Conservation (phyloP, 2,329 filamentous ascomycete species). For the Exophiala mesophila region DNA sequence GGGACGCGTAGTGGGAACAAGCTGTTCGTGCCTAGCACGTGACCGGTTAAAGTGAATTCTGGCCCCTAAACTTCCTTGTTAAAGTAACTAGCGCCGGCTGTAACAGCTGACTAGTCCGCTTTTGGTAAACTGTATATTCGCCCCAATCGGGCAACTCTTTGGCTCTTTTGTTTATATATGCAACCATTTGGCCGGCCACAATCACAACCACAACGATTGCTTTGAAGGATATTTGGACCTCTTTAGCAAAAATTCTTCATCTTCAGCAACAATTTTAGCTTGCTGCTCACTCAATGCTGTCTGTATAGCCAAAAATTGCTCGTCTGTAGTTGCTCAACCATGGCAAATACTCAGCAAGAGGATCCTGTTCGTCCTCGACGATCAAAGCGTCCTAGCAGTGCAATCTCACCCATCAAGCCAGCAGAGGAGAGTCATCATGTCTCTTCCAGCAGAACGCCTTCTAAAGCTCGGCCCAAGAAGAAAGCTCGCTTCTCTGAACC, state of each 20-base stretch:
- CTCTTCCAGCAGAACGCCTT: constrained; percentile 18
- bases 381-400: constrained; percentile 20
- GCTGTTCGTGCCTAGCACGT: too few species aligned
- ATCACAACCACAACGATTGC: constrained; percentile 1
- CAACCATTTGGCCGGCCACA: constrained; percentile 14
- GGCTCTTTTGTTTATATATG: constrained; percentile 18
- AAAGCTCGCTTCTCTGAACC: constrained; percentile 44
- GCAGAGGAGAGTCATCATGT: neutral
- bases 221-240: too few species aligned
- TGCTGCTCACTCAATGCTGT: neutral
- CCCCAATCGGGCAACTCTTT: constrained; percentile 1
- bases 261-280: neutral
- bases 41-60: too few species aligned
- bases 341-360: constrained; percentile 2
- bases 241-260: too few species aligned
- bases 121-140: constrained; percentile 15
- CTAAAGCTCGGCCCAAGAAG: constrained; percentile 32
- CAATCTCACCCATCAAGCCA: constrained; percentile 23
- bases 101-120: constrained; percentile 11
- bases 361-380: constrained; percentile 13
- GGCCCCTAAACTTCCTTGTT: too few species aligned
- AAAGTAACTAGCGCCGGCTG: too few species aligned
- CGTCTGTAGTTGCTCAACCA: neutral
- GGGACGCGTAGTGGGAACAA: neutral
- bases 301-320: constrained; percentile 2